Conservation (phyloP, 331 rosid genomes). For the Cydonia oblonga region DNA sequence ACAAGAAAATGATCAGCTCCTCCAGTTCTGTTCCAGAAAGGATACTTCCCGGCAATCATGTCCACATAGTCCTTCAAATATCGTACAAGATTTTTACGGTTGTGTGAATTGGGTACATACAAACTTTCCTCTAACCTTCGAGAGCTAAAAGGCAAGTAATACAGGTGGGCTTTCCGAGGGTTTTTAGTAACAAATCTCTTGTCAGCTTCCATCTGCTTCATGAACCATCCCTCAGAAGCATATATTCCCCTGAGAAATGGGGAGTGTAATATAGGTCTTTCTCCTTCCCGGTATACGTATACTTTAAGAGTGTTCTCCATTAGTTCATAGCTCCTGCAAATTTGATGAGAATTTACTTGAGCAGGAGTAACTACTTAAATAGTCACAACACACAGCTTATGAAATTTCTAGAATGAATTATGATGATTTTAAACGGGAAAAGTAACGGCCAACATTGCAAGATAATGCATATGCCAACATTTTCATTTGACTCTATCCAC, state of each 20-base stretch:
- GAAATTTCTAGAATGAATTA: background rate
- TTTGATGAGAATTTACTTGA: background rate
- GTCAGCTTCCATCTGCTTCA: slow-evolving; percentile 66
- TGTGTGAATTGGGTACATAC: slow-evolving; percentile 65
- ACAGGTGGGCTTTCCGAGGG: slow-evolving; percentile 66
- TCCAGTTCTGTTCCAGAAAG: slow-evolving; percentile 78
- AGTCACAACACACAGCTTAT: background rate
- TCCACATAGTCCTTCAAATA: slow-evolving; percentile 52
- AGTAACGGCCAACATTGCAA: background rate
- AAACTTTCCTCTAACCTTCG: slow-evolving; percentile 55
- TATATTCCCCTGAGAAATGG: slow-evolving; percentile 72
- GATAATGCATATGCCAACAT: background rate
- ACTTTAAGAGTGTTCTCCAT: slow-evolving; percentile 85
- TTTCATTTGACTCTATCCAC: background rate
- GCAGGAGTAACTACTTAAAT: background rate
- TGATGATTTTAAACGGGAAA: background rate
- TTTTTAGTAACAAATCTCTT: slow-evolving; percentile 51
- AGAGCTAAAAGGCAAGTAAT: slow-evolving; percentile 95
- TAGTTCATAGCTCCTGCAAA: slow-evolving; percentile 76
- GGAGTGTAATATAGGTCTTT: slow-evolving; percentile 67
- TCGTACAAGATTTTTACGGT: slow-evolving; percentile 40
- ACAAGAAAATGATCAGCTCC: slow-evolving; percentile 93
- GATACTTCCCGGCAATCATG: slow-evolving; percentile 50
- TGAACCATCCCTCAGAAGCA: slow-evolving; percentile 99
- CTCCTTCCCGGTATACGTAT: slow-evolving; percentile 67